Evolutionary conservation across 116 monocot species (phyloP).

Genomic region (Posidonia oceanica): DNA sequence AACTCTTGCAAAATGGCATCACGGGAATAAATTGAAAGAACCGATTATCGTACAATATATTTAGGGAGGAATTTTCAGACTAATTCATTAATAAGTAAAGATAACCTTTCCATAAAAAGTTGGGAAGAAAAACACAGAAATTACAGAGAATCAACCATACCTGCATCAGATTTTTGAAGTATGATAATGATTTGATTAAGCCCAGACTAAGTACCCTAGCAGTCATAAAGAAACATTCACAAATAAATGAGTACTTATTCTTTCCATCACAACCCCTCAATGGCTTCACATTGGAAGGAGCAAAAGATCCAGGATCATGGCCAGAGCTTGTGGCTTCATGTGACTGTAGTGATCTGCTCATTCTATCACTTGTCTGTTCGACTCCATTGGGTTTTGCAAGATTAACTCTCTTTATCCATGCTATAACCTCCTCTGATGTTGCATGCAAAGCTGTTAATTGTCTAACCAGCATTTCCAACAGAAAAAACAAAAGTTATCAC

Average conservation of each 20-base stretch:
- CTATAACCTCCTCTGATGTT: slow-evolving; percentile 76
- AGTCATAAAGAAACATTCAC: slow-evolving; percentile 99
- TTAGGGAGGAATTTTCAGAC: too few species aligned
- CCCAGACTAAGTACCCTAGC: slow-evolving; percentile 88
- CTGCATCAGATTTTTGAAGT: slow-evolving; percentile 74
- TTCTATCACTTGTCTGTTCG: slow-evolving; percentile 11
- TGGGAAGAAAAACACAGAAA: background rate
- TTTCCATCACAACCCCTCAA: slow-evolving; percentile 13
- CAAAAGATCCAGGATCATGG: slow-evolving; percentile 16
- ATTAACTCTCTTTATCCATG: slow-evolving; percentile 34
- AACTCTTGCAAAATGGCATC: slow-evolving; percentile 33
- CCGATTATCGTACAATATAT: too few species aligned
- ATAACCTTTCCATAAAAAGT: too few species aligned
- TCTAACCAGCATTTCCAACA: slow-evolving; percentile 19
- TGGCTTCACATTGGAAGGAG: slow-evolving; percentile 13
- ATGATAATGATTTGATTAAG: slow-evolving; percentile 78
- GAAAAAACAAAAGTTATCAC: slow-evolving; percentile 7
- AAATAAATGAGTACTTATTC: slow-evolving; percentile 91
- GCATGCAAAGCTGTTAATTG: slow-evolving; percentile 80
- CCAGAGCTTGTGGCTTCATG: slow-evolving; percentile 61
- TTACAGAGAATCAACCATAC: slow-evolving; percentile 19
- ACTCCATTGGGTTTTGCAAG: slow-evolving; percentile 8
- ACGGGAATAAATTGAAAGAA: too few species aligned
- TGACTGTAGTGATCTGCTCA: slow-evolving; percentile 32
- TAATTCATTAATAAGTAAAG: too few species aligned